A percentile compares a stretch with the other conserved stretches of the same genome.
Conservation (phyloP, 208 protist genomes). For the Trypanosoma melophagium region DNA sequence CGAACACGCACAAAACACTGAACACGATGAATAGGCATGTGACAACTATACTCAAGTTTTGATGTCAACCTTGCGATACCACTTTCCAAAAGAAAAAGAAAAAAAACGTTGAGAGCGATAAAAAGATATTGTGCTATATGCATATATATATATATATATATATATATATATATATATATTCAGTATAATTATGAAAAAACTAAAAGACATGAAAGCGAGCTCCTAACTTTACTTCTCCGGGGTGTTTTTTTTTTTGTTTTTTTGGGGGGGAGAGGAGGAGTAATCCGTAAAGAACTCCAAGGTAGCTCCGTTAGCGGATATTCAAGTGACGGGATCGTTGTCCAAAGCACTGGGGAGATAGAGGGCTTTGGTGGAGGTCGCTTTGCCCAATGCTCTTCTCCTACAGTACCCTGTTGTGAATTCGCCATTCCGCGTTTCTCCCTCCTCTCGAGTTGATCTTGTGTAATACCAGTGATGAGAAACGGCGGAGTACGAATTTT, state of each 20-base stretch:
- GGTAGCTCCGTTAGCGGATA: neutral
- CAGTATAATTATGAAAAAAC: no score
- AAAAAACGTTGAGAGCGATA: conserved; percentile 6
- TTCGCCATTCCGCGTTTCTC: no score
- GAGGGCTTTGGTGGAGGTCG: conserved; percentile 12
- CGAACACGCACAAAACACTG: conserved; percentile 17
- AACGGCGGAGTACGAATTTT: conserved; percentile 5
- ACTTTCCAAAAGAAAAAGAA: conserved; percentile 1
- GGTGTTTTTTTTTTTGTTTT: no score
- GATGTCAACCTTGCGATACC: no score
- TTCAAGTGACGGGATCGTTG: neutral
- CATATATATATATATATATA: neutral
- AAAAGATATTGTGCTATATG: neutral
- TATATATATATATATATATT: no score
- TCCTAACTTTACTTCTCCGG: no score
- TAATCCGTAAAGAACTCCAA: neutral
- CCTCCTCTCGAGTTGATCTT: no score
- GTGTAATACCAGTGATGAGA: no score
- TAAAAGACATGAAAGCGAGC: no score
- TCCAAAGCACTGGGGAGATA: neutral
- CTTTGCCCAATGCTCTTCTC: no score
- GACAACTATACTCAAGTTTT: neutral
- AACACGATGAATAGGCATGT: conserved; percentile 4
- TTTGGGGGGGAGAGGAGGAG: no score
- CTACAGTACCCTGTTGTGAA: no score